Base-by-base conservation (phyloP, 495 filamentous ascomycete species). In the Podospora conica region DNA sequence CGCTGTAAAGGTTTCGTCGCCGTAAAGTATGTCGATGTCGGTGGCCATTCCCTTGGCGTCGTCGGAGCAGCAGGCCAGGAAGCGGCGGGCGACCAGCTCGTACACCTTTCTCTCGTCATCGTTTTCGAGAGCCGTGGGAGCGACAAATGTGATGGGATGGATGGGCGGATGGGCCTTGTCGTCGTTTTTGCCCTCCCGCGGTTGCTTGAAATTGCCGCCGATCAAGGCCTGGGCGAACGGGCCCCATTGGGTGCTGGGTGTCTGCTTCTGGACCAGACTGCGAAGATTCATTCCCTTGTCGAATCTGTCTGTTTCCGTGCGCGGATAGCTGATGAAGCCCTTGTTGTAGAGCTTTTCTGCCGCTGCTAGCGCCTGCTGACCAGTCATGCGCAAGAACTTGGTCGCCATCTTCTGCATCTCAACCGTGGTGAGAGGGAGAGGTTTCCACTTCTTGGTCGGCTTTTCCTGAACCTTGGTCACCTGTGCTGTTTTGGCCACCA, bases 101-200 rank as follows among this genome's bases (percentile, higher is more conserved):
- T 98, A 97, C 11, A 98, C 84, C 57, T 86, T 87, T 57, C 84
- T 86, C 62, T 95, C 91, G 58, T 83, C 78, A 1, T 90, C 81
- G 27, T 81, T 48, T 48, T 48, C 83, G 11, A 97, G 82, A 7
- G 81, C 79, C n/a, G 71, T 75, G 0, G 86, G 85, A 4, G 84
- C 79, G 5, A 88, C 92, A 73, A 89, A 93, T 61, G 88, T 88
- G 59, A 98, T 88, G 0, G 95, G 95, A 73, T 98, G 96, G 60
- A 98, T 98, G 1, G 95, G 95, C 28, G 95, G 95, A 78, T 98
- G 95, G 12, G 95, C 95, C 73, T 96, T 92, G 74, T 98, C 95
- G 74, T 98, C 96, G 72, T 97, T 85, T 57, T 87, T 83, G 18
- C 95, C 95, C 68, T 88, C 84, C 20, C 94, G 85, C 24, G 95